phyloP scores from a whole-genome alignment of 176 grass and related monocot genomes.

The Oryza australiensis region DNA sequence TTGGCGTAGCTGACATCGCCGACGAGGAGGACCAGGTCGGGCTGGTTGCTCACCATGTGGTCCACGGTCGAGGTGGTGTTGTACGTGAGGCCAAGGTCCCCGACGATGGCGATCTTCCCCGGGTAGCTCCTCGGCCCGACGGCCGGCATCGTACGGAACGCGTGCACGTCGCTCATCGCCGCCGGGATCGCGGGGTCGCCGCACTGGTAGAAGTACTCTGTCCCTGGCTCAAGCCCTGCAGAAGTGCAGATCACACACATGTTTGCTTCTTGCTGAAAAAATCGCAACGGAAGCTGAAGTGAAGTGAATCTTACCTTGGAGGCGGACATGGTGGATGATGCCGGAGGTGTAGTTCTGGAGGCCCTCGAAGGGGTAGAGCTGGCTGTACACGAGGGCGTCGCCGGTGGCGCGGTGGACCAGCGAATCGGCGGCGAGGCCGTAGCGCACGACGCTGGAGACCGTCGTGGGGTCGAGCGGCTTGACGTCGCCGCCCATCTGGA shows the following conservation, averaged over 20 bases:
- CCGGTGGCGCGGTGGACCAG: conserved; percentile 52
- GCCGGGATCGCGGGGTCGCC: conserved; percentile 57
- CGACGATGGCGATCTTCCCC: conserved; percentile 65
- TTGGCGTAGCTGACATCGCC: conserved; percentile 90
- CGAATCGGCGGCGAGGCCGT: conserved; percentile 48
- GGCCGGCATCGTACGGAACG: conserved; percentile 82
- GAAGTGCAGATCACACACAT: conserved; percentile 1
- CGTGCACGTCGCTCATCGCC: conserved; percentile 55
- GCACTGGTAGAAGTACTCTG: conserved; percentile 69
- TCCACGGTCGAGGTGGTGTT: conserved; percentile 83
- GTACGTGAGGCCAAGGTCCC: conserved; percentile 83
- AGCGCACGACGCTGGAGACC: conserved; percentile 63
- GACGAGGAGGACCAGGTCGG: conserved; percentile 76
- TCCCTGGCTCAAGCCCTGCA: conserved; percentile 58
- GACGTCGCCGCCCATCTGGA: conserved; percentile 64
- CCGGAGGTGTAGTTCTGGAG: conserved; percentile 88
- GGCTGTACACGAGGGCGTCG: conserved; percentile 74
- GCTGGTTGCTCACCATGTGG: conserved; percentile 67
- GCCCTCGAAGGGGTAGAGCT: conserved; percentile 82
- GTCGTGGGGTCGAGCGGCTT: conserved; percentile 49
- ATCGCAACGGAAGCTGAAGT: background rate
- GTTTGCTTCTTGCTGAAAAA: background rate
- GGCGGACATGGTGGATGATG: conserved; percentile 86
- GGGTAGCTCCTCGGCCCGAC: conserved; percentile 65
- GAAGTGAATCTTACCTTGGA: conserved; percentile 44